Evolutionary conservation across 257 asterid species (phyloP).

Genomic region (Nicotiana benthamiana): DNA sequence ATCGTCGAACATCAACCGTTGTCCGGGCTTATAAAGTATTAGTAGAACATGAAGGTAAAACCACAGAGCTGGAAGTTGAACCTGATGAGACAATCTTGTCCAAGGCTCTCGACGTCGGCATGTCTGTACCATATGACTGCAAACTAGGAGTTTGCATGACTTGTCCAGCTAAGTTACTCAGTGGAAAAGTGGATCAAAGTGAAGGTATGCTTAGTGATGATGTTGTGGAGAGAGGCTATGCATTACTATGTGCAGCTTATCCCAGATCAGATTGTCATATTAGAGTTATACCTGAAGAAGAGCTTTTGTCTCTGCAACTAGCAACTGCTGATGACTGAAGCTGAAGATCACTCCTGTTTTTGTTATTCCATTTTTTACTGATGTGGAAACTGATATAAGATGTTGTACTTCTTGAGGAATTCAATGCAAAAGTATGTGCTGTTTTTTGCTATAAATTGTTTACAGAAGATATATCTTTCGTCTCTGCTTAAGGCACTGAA

Average conservation of each 20-base stretch:
- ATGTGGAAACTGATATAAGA: not conserved
- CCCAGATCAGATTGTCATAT: slow-evolving; percentile 86
- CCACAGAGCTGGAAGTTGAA: slow-evolving; percentile 67
- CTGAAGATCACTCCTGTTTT: not conserved
- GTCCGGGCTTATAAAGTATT: slow-evolving; percentile 52
- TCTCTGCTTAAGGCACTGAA: not conserved
- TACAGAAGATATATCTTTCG: not conserved
- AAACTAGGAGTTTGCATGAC: slow-evolving; percentile 77
- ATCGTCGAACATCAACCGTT: slow-evolving; percentile 9
- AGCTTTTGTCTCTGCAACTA: slow-evolving; percentile 71
- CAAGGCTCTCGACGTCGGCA: slow-evolving; percentile 54
- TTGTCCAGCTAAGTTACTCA: slow-evolving; percentile 71
- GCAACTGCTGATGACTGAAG: slow-evolving; percentile 88
- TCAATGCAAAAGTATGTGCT: not conserved
- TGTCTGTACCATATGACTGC: slow-evolving; percentile 79
- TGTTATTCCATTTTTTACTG: not conserved
- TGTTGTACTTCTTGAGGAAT: not conserved
- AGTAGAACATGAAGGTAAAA: slow-evolving; percentile 48
- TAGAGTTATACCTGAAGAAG: slow-evolving; percentile 78
- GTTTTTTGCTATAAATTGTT: not conserved
- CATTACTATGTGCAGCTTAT: slow-evolving; percentile 65
- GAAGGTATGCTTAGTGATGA: slow-evolving; percentile 98
- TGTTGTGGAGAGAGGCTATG: slow-evolving; percentile 79
- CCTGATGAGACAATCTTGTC: slow-evolving; percentile 77
- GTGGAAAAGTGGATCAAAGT: slow-evolving; percentile 87